Percentiles rank a stretch among this genome's conserved stretches.
phyloP scores from a whole-genome alignment of 352 stramenopile genomes.

The Globisporangium spinosum region DNA sequence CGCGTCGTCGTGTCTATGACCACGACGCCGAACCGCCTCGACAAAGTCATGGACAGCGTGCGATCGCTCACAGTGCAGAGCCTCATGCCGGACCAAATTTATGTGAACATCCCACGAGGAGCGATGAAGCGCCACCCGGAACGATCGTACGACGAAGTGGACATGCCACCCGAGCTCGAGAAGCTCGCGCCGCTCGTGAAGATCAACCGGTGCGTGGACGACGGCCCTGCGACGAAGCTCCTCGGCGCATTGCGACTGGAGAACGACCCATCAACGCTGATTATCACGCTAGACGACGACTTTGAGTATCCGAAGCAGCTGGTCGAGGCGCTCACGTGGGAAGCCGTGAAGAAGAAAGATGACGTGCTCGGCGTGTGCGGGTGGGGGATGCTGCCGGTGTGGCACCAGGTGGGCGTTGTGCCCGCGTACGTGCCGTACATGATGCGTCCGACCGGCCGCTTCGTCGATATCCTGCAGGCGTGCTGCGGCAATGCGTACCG shows the following conservation, averaged over 20 bases:
- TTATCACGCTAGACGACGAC: conserved; percentile 83
- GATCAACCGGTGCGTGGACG: conserved; percentile 74
- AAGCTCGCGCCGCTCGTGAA: conserved; percentile 45
- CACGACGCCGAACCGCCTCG: conserved; percentile 63
- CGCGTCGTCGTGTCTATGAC: conserved; percentile 81
- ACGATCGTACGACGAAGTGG: conserved; percentile 70
- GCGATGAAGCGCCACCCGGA: conserved; percentile 76
- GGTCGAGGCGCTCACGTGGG: conserved; percentile 65
- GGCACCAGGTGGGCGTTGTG: conserved; percentile 69
- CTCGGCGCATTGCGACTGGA: conserved; percentile 62
- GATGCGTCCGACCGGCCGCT: conserved; percentile 64
- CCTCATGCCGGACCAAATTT: conserved; percentile 70
- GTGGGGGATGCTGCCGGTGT: conserved; percentile 78
- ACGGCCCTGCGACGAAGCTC: conserved; percentile 77
- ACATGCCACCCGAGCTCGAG: conserved; percentile 44
- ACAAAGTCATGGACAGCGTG: conserved; percentile 78
- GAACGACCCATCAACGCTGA: conserved; percentile 52
- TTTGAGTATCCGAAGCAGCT: conserved; percentile 70
- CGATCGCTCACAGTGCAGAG: conserved; percentile 53
- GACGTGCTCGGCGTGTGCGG: conserved; percentile 70
- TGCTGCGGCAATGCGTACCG: conserved; percentile 74
- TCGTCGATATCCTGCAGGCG: conserved; percentile 73
- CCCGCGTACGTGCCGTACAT: conserved; percentile 82
- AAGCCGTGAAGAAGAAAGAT: conserved; percentile 50
- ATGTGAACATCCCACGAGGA: conserved; percentile 68